phyloP scores from a whole-genome alignment of 2,329 filamentous ascomycete species.

The Paecilomyces variotii region DNA sequence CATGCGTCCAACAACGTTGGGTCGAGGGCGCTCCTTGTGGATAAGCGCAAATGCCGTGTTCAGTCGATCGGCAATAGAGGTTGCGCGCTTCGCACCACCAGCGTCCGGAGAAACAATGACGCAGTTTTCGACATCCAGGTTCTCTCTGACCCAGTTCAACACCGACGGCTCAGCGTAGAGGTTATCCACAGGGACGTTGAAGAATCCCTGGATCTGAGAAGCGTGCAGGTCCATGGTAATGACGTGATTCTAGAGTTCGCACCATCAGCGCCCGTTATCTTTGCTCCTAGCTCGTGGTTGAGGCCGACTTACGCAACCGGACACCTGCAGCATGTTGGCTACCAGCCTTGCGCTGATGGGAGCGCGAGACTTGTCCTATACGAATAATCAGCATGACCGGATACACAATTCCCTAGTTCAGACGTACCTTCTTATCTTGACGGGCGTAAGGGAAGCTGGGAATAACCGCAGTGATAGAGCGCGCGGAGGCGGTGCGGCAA shows the following conservation, averaged over 20 bases:
- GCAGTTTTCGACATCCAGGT: constrained; percentile 70
- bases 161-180: constrained; percentile 92
- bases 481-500: constrained; percentile 75
- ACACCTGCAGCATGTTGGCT: constrained; percentile 95
- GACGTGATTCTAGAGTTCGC: constrained; percentile 54
- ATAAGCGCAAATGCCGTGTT: constrained; percentile 90
- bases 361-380: constrained; percentile 73
- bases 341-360: constrained; percentile 94
- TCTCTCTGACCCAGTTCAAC: constrained; percentile 82
- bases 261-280: neutral
- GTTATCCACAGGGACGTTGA: constrained; percentile 74
- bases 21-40: constrained; percentile 89
- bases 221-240: constrained; percentile 97
- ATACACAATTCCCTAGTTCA: neutral
- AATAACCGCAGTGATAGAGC: constrained; percentile 89
- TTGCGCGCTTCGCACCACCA: constrained; percentile 87
- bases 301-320: constrained; percentile 52
- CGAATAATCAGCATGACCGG: neutral
- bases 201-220: constrained; percentile 91
- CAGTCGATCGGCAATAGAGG: constrained; percentile 84
- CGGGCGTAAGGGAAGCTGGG: constrained; percentile 95
- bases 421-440: constrained; percentile 76
- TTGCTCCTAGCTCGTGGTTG: neutral
- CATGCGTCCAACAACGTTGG: constrained; percentile 87
- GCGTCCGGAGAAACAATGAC: constrained; percentile 95